phyloP scores from a whole-genome alignment of 345 rosid species.

The Bretschneidera sinensis region DNA sequence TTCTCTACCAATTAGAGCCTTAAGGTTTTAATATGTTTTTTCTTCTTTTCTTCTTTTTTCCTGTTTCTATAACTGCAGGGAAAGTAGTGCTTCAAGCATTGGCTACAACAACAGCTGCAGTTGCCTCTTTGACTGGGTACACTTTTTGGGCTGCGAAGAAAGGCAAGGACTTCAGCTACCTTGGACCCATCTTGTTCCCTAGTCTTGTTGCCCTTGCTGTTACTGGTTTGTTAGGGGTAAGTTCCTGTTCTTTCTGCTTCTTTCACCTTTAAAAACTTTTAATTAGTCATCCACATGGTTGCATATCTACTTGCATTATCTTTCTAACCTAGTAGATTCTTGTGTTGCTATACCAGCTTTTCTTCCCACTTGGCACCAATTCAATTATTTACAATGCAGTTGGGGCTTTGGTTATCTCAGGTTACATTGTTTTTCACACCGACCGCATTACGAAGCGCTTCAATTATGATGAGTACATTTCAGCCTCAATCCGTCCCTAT shows the following conservation, averaged over 20 bases:
- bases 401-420: conserved; percentile 81
- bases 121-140: conserved; percentile 71
- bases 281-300: conserved; percentile 66
- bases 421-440: conserved; percentile 84
- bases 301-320: no score
- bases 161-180: conserved; percentile 88
- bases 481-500: conserved; percentile 82
- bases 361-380: conserved; percentile 92
- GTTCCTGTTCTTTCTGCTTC: no score
- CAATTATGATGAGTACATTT: conserved; percentile 86
- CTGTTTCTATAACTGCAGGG: no score
- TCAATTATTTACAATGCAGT: conserved; percentile 73
- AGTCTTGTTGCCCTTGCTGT: conserved; percentile 67
- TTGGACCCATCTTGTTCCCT: conserved; percentile 89
- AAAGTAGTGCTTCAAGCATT: conserved; percentile 89
- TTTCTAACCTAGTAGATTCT: no score
- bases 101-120: conserved; percentile 78
- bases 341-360: no score
- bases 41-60: no score
- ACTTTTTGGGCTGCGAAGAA: conserved; percentile 98
- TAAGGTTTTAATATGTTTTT: no score
- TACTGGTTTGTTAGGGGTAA: no score
- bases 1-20: no score
- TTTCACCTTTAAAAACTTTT: no score
- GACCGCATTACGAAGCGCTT: conserved; percentile 88